Evolutionary conservation across 208 protist genomes (phyloP).

Genomic region (Phytomonas sp.): DNA sequence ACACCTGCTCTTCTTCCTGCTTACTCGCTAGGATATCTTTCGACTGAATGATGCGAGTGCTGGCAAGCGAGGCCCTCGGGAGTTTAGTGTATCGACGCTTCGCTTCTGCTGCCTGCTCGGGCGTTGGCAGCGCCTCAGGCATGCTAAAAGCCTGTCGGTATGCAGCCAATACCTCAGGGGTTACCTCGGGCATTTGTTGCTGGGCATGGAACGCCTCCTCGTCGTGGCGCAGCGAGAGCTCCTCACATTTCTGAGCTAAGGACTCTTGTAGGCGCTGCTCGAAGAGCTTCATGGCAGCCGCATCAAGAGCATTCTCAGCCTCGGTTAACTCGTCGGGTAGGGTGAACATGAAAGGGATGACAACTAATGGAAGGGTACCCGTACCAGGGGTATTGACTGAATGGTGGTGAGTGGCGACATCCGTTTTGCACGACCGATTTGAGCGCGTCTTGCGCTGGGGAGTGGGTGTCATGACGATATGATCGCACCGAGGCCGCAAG

Average conservation of each 20-base stretch:
- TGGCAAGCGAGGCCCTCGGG: constrained; percentile 22
- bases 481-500: constrained; percentile 16
- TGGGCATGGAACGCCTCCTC: constrained; percentile 72
- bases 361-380: constrained; percentile 21
- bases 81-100: constrained; percentile 26
- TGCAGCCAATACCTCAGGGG: constrained; percentile 16
- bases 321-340: constrained; percentile 70
- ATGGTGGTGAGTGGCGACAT: neutral
- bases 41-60: constrained; percentile 24
- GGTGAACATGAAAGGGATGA: constrained; percentile 74
- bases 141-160: constrained; percentile 33
- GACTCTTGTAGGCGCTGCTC: constrained; percentile 47
- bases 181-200: constrained; percentile 66
- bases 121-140: constrained; percentile 48
- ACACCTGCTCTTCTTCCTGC: constrained; percentile 16
- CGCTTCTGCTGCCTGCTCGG: constrained; percentile 30
- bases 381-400: neutral
- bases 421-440: neutral
- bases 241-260: constrained; percentile 41
- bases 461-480: constrained; percentile 4
- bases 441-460: neutral
- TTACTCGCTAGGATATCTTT: constrained; percentile 40
- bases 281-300: constrained; percentile 51
- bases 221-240: constrained; percentile 68
- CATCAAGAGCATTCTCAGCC: constrained; percentile 68